Conservation (phyloP, 306 rosid species). For the Phaseolus lunatus region DNA sequence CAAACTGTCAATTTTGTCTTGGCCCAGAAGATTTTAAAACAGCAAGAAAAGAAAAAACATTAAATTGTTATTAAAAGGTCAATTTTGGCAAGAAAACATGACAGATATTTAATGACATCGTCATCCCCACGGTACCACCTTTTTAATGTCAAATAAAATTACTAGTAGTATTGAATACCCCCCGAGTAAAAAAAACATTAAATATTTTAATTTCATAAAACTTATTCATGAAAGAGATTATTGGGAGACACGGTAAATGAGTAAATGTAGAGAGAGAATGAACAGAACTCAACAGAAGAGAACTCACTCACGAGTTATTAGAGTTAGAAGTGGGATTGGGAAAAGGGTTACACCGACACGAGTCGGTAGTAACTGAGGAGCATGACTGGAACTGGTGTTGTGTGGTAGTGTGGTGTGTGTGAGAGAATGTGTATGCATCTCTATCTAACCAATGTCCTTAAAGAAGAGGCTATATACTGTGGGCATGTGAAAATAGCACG, state of each 20-base stretch:
- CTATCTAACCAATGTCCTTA: too few relatives aligned
- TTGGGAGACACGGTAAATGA: background rate
- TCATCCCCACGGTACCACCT: background rate
- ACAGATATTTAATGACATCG: constrained; percentile 41
- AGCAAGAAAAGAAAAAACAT: background rate
- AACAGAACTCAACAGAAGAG: background rate
- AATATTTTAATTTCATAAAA: too few relatives aligned
- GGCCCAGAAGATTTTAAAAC: background rate
- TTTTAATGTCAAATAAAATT: background rate
- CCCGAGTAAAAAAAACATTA: background rate
- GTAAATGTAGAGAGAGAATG: background rate
- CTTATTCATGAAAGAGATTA: background rate
- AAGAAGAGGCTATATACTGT: background rate
- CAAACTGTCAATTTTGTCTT: constrained; percentile 45
- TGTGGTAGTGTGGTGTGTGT: background rate
- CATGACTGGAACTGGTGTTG: background rate
- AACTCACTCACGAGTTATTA: background rate
- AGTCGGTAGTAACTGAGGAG: background rate
- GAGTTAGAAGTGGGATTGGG: background rate
- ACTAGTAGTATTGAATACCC: background rate
- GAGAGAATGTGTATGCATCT: background rate
- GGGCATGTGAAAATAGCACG: constrained; percentile 13
- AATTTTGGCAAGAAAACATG: background rate
- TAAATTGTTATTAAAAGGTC: background rate
- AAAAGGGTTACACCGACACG: constrained; percentile 5